Conservation (phyloP, 305 asterid genomes). For the Fraxinus floribunda region DNA sequence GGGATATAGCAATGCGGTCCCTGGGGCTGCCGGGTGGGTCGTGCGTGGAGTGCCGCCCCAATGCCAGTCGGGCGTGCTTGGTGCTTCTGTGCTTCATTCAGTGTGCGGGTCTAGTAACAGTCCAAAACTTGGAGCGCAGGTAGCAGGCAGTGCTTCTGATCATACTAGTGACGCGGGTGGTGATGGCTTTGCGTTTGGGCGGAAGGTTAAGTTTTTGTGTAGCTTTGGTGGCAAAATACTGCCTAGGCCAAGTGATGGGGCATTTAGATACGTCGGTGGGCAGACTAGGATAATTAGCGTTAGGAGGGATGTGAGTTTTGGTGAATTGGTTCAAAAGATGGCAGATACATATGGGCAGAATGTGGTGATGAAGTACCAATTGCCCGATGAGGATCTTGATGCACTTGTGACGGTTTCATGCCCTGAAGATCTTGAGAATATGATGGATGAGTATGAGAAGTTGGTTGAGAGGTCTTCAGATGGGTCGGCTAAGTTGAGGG, state of each 20-base stretch:
- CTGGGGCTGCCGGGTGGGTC: conserved; percentile 43
- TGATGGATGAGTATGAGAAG: conserved; percentile 97
- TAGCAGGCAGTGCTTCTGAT: conserved; percentile 47
- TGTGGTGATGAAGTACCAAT: conserved; percentile 81
- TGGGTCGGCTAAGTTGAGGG: conserved; percentile 85
- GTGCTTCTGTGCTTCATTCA: conserved; percentile 32
- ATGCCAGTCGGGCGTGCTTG: conserved; percentile 32
- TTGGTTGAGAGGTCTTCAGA: conserved; percentile 67
- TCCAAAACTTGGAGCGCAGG: conserved; percentile 31
- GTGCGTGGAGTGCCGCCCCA: conserved; percentile 45
- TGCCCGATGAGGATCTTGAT: conserved; percentile 95
- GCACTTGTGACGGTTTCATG: conserved; percentile 92
- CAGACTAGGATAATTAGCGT: conserved; percentile 84
- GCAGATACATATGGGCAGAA: conserved; percentile 50
- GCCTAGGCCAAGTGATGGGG: conserved; percentile 86
- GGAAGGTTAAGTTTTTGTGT: conserved; percentile 79
- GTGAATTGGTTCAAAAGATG: conserved; percentile 67
- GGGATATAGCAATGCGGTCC: conserved; percentile 42
- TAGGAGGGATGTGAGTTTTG: conserved; percentile 56
- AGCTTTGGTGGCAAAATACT: conserved; percentile 94
- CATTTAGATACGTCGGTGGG: conserved; percentile 90
- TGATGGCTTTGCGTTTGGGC: conserved; percentile 61
- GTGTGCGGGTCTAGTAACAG: conserved; percentile 30
- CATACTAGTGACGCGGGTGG: conserved; percentile 67
- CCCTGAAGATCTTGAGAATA: conserved; percentile 89